Base-by-base conservation (phyloP, 176 grass and related monocot genomes). In the Otatea glauca region DNA sequence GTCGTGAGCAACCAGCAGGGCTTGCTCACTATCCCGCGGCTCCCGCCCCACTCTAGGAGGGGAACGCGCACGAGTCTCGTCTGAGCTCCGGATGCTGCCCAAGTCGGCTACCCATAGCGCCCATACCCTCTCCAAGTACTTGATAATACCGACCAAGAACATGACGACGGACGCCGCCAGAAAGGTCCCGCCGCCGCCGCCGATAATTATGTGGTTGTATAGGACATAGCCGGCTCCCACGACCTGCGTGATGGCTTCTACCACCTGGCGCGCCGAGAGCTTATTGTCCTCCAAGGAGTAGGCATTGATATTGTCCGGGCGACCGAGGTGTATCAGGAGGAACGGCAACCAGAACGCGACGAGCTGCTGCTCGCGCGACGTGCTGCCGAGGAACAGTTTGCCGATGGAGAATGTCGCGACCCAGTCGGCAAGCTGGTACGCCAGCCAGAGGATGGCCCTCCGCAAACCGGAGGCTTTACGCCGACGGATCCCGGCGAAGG, bases 351-450 rank as follows among this genome's bases (percentile, higher is more conserved):
- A 41, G 39, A 41, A 8, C 1, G 54, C 75, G 0, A 72, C 20
- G 1, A 89, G 74, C 58, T 65, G 18, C 13, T 58, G 23, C 37
- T 65, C 29, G 0, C 27, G 27, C 0, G 78, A 43, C 6, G 6
- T 17, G 12, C 63, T 1, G 23, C 32, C 34, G 17, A 17, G 3
- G 16, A 63, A 69, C 5, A 91, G 70, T 43, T 73, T 69, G 6
- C 85, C 81, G 4, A 91, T 51, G 5, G 76, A 44, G 8, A 75
- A 73, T 0, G 51, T 71, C 2, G 89, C 81, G 39, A 80, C n/a
- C 44, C 67, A 76, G 16, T 85, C 86, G 6, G 53, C 85, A n/a
- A 67, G 21, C 14, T 84, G 32, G 70, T 88, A 88, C 4, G 60
- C 69, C 3, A 53, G 37, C 88, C 84, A 90, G 23, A 86, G 88